phyloP scores from a whole-genome alignment of 331 rosid species.

The Saraca asoca region DNA sequence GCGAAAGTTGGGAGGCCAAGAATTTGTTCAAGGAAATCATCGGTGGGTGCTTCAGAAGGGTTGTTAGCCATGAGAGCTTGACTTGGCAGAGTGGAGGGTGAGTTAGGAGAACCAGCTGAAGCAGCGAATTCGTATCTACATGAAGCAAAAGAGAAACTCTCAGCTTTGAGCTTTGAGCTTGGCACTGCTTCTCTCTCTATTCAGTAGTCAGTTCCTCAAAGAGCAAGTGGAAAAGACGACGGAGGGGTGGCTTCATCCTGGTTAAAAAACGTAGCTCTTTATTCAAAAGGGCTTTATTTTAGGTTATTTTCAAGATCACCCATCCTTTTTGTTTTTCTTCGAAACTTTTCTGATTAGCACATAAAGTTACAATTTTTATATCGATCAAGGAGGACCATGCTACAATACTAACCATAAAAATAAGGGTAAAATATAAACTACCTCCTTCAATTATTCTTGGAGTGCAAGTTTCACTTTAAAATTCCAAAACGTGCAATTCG shows the following conservation, averaged over 20 bases:
- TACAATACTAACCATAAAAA: too few relatives aligned
- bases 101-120: constrained; percentile 31
- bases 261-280: constrained; percentile 42
- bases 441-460: too few relatives aligned
- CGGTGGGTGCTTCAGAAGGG: constrained; percentile 69
- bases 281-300: constrained; percentile 40
- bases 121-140: constrained; percentile 46
- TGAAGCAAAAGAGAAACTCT: constrained; percentile 34
- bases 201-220: constrained; percentile 17
- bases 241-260: constrained; percentile 46
- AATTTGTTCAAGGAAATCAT: constrained; percentile 91
- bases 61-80: constrained; percentile 66
- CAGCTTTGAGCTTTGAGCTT: not conserved
- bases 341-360: not conserved
- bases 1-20: constrained; percentile 73
- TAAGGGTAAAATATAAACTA: too few relatives aligned
- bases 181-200: not conserved
- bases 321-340: not conserved
- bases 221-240: constrained; percentile 12
- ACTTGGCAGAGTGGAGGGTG: constrained; percentile 27
- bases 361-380: too few relatives aligned
- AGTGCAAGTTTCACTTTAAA: too few relatives aligned
- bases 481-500: too few relatives aligned
- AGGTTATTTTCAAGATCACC: constrained; percentile 33
- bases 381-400: too few relatives aligned